A percentile compares a stretch with the other conserved stretches of the same genome.
phyloP scores from a whole-genome alignment of 1,284 basidiomycete genomes.

The Lignosus rhinocerotis region DNA sequence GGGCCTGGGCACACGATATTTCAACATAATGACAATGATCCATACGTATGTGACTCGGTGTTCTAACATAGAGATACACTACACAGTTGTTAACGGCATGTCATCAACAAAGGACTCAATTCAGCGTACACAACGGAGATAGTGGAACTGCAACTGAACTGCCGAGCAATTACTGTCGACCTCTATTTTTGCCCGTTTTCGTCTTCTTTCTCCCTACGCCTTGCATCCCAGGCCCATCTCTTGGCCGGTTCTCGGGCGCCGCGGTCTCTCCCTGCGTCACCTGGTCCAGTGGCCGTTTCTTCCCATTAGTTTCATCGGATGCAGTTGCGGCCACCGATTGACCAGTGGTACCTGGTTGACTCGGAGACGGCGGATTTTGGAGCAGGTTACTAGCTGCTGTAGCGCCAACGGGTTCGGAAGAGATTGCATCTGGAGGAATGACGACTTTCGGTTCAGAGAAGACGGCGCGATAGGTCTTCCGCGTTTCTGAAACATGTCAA shows the following conservation, averaged over 20 bases:
- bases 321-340: background rate
- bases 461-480: slow-evolving; percentile 66
- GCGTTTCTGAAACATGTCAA: slow-evolving; percentile 41
- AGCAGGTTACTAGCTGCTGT: background rate
- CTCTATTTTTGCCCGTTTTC: background rate
- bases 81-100: background rate
- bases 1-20: no score
- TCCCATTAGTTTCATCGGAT: slow-evolving; percentile 6
- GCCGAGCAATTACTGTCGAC: background rate
- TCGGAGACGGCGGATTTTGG: background rate
- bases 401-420: background rate
- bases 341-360: background rate
- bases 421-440: slow-evolving; percentile 38
- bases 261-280: background rate
- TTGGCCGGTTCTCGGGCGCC: background rate
- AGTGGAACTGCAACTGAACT: background rate
- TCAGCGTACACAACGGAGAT: background rate
- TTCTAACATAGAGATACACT: background rate
- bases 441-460: slow-evolving; percentile 70
- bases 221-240: background rate
- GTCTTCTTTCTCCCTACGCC: slow-evolving; percentile 19
- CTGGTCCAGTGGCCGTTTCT: slow-evolving; percentile 23
- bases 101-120: no score
- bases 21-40: no score
- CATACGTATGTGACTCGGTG: no score